Percentiles rank a stretch among this genome's conserved stretches.
These are phyloP conservation scores for Globisporangium recalcitrans DNA, from an alignment of 352 stramenopile species.

Conservation along the genomic window DNA sequence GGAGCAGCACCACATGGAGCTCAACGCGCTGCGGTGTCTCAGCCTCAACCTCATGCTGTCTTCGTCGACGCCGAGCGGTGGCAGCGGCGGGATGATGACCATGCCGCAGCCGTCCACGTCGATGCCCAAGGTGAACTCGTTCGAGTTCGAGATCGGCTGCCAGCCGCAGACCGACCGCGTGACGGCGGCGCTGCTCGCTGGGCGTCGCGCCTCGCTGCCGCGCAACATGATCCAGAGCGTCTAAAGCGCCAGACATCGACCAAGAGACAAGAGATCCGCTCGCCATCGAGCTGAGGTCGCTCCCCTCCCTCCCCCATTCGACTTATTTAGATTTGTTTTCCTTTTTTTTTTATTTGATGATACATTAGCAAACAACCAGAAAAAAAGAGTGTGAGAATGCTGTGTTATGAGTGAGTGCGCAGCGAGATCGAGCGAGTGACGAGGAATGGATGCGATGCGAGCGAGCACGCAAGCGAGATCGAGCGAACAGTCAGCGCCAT, in stretches of 20 bases:
- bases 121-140: conserved; percentile 15
- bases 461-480: neutral
- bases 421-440: no score
- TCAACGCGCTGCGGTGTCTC: conserved; percentile 46
- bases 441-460: neutral
- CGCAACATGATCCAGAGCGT: conserved; percentile 28
- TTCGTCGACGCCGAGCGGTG: neutral
- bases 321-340: conserved; percentile 9
- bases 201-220: conserved; percentile 15
- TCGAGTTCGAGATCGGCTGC: conserved; percentile 15
- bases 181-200: conserved; percentile 8
- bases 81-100: conserved; percentile 6
- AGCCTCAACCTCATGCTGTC: conserved; percentile 55
- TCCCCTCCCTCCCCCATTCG: neutral
- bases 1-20: conserved; percentile 36
- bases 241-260: neutral
- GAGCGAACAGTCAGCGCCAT: neutral
- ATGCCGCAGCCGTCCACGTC: conserved; percentile 17
- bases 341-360: neutral
- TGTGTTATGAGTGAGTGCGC: neutral
- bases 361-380: conserved; percentile 1
- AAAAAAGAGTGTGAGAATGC: neutral
- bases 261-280: neutral
- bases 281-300: no score
- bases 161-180: conserved; percentile 14